Conservation (phyloP, 108 stramenopile genomes). For the Conticribra weissflogii region DNA sequence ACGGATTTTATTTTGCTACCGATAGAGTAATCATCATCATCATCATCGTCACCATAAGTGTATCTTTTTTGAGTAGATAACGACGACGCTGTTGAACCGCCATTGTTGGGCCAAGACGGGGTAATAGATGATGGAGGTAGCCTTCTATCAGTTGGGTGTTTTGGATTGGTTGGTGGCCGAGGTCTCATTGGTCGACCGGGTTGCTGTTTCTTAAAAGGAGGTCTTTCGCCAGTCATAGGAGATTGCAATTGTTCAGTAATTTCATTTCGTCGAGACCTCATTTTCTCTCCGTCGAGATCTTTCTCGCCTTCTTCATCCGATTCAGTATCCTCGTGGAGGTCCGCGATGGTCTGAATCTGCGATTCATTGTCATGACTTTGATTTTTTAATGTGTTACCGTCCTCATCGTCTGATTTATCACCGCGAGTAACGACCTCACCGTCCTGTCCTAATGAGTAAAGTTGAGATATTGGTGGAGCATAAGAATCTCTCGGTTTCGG, state of each 20-base stretch:
- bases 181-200: background rate
- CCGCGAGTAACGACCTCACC: background rate
- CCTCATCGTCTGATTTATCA: conserved; percentile 15
- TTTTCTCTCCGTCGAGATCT: background rate
- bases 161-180: background rate
- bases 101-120: conserved; percentile 19
- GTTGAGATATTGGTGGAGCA: conserved; percentile 47
- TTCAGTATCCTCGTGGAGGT: background rate
- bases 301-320: conserved; percentile 11
- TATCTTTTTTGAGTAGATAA: background rate
- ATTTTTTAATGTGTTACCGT: background rate
- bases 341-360: background rate
- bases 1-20: conserved; percentile 39
- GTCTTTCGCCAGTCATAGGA: background rate
- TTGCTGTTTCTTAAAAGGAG: background rate
- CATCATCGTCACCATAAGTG: conserved; percentile 33
- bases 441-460: conserved; percentile 33
- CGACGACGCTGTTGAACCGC: conserved; percentile 9
- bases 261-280: background rate
- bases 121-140: conserved; percentile 2
- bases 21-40: conserved; percentile 35
- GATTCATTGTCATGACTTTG: background rate
- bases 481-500: conserved; percentile 14
- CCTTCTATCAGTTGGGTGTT: conserved; percentile 1
- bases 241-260: background rate